Evolutionary conservation across 495 filamentous ascomycete genomes (phyloP).

Genomic region (Penicillium nucicola): DNA sequence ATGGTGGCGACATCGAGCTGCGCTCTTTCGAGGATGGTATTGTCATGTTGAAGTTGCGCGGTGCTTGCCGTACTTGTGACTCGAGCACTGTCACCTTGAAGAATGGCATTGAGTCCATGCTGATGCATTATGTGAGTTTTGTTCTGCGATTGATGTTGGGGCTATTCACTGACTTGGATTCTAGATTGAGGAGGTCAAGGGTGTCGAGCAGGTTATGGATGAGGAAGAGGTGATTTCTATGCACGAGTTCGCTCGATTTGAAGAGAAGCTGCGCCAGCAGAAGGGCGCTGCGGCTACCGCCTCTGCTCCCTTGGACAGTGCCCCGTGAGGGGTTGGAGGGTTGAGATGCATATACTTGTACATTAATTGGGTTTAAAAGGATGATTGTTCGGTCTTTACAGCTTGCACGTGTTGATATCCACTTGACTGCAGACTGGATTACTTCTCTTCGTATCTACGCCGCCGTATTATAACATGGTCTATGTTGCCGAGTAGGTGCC

Average conservation of each 20-base stretch:
- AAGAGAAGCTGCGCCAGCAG: conserved; percentile 84
- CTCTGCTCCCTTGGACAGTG: conserved; percentile 63
- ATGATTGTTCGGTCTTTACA: no score
- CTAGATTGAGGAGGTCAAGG: conserved; percentile 93
- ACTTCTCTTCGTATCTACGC: no score
- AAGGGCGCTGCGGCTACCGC: conserved; percentile 58
- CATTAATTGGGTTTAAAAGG: neutral
- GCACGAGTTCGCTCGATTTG: conserved; percentile 91
- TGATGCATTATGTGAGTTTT: conserved; percentile 73
- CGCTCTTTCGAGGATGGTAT: conserved; percentile 82
- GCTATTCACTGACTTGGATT: conserved; percentile 25
- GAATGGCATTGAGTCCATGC: conserved; percentile 96
- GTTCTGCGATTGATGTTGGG: neutral
- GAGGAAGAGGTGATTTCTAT: conserved; percentile 88
- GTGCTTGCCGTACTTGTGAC: conserved; percentile 93
- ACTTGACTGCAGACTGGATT: no score
- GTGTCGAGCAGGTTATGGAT: conserved; percentile 87
- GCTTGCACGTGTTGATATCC: no score
- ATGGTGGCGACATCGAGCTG: conserved; percentile 95
- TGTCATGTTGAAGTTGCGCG: conserved; percentile 82
- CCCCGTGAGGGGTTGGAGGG: conserved; percentile 26
- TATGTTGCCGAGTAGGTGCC: no score
- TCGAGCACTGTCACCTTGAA: conserved; percentile 92
- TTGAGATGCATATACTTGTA: neutral
- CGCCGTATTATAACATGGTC: no score